Evolutionary conservation across 768 basidiomycete genomes (phyloP), one percentile per base, ranked within the genome.

Genomic region (Boletus edulis): DNA sequence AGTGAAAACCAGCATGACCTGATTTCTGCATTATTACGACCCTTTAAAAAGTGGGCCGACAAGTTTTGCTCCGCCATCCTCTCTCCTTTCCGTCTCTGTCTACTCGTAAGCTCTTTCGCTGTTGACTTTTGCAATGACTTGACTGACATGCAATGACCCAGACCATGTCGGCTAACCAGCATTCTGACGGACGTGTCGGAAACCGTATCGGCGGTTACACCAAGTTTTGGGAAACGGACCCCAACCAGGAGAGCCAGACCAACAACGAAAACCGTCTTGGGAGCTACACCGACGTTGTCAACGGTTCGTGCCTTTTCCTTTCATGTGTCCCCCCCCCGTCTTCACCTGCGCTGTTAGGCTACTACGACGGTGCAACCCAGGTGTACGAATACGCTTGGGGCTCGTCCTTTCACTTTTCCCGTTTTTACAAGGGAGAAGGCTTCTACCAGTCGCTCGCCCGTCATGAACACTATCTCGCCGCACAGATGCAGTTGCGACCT

Each of bases 381-480:
- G 77, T 98, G 55, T 97, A 98, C 75, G 95, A 98, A 71, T 97
- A 90, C 65, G 94, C 91, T 49, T 93, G 94, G 94, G 82, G 82
- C 2, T 78, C 85, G 52, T 93, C 87, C 6, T 97, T 97, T 84
- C 95, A 98, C 74, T 97, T 97, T 72, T 96, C 91, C 52, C 92
- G 96, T 34, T 98, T 96, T 80, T 94, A 89, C 83, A 89, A 88
- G 73, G 96, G 95, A 59, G 89, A 93, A 69, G 81, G 80, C 1
- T 89, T 89, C 70, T 70, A 78, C 22, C 83, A 85, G 18, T 84
- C 86, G 7, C 74, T 71, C 15, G 94, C 96, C 27, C 88, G 97
- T 40, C 96, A 98, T 66, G 96, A 99, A 75, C 96, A 99, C 76
- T 98, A 95, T 76, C 91, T 99, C 60, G 86, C 94, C 5, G 77